Percentiles rank a stretch among this genome's conserved stretches.
Conservation (phyloP, 106 monocot species). For the Posidonia australis region DNA sequence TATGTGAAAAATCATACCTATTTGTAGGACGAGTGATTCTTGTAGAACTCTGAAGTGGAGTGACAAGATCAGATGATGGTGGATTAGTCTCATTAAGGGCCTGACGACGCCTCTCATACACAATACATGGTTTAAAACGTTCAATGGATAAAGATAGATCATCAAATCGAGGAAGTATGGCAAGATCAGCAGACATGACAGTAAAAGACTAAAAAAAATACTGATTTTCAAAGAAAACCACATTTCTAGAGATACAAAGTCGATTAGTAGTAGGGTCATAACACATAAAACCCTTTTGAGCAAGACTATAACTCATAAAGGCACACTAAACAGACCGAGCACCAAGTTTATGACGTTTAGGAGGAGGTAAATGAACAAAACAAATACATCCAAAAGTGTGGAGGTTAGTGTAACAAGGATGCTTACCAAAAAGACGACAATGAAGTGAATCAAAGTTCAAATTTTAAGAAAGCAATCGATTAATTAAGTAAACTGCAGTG, state of each 20-base stretch:
- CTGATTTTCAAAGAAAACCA: slow-evolving; percentile 8
- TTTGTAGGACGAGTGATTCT: too few species aligned
- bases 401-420: slow-evolving; percentile 3
- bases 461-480: background rate
- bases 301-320: slow-evolving; percentile 6
- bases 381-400: slow-evolving; percentile 15
- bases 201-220: slow-evolving; percentile 9
- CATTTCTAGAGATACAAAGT: too few species aligned
- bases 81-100: too few species aligned
- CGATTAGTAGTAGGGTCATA: background rate
- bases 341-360: slow-evolving; percentile 1
- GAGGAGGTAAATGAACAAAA: background rate
- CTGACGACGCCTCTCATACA: background rate
- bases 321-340: slow-evolving; percentile 4
- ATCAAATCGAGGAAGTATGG: background rate
- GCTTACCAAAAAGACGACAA: slow-evolving; percentile 3
- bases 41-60: too few species aligned
- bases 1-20: too few species aligned
- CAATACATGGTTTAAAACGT: background rate
- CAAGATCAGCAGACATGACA: background rate
- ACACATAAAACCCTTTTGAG: slow-evolving; percentile 7
- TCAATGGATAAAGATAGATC: background rate
- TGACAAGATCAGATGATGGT: background rate
- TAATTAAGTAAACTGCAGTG: slow-evolving; percentile 12
- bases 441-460: background rate